Evolutionary conservation across 306 rosid genomes (phyloP), one percentile per base, ranked within the genome.

Genomic region (Fragaria nilgerrensis): DNA sequence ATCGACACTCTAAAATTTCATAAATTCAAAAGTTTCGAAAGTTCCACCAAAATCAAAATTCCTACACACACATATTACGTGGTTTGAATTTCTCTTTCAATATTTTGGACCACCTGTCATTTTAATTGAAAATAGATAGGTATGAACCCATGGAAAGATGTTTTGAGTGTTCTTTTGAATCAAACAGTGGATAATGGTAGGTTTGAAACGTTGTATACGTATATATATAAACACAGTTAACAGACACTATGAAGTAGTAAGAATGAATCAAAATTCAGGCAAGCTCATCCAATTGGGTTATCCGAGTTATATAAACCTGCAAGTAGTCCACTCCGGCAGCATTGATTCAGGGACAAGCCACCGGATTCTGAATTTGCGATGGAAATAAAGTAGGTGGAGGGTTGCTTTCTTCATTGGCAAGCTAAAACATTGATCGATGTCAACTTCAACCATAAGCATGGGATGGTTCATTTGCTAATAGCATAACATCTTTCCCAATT

Each of bases 391-490:
- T 72, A 0, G 88, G 77, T 77, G 48, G 56, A 61, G 47, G n/a
- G 86, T 73, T 82, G 27, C 81, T 78, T 79, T 85, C 82, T n/a
- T 9, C 22, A 9, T 2, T 10, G 4, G 34, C 8, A 68, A 77
- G 49, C 74, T 66, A 74, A 68, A 58, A 55, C 70, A 71, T 70
- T 39, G 29, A 71, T 70, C 25, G 29, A 52, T 72, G 48, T 79
- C 6, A 56, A 22, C 63, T 34, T 10, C 68, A 78, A 6, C 34
- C 73, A 16, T 55, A 19, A 22, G 58, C 23, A 22, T 20, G 20
- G 25, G 27, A 56, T 22, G 32, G 29, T 8, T 56, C 63, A 22
- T 53, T 53, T 19, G 9, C 7, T 5, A 29, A 29, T 29, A 29
- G 32, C 32, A 15, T n/a, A 12, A 9, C 56, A 15, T 9, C 25